Base-by-base conservation (phyloP, 192 early-diverging fungal genomes). In the Entomortierella lignicola region DNA sequence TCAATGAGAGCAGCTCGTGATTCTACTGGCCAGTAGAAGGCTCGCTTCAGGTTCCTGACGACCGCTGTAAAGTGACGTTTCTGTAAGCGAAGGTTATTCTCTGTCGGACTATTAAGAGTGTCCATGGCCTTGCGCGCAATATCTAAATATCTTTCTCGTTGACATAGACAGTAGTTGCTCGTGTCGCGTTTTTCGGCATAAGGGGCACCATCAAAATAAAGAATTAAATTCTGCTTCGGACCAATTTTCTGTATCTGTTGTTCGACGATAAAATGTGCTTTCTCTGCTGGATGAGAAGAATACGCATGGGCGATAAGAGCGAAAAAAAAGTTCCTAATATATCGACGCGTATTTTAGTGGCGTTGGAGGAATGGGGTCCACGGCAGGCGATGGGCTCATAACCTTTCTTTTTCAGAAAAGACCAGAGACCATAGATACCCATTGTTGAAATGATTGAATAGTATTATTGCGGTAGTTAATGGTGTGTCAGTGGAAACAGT, bases 341-440 rank as follows among this genome's bases (percentile, higher is more conserved):
- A 34, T 37, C 8, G 20, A 57, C 20, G 10, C 32, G 52, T 37
- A 17, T 2, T 34, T 21, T 31, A 5, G 30, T 2, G 26, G 17
- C 4, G 41, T 6, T 23, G 42, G 17, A 32, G 2, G 41, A 8
- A 41, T 10, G 42, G 37, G 59, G 44, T 43, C 11, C 6, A 57
- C 34, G 23, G 27, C 31, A 7, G 32, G 34, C 17, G 20, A 37
- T 18, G 32, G 55, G 55, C 23, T 26, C 42, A 26, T 60, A 44
- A 10, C 59, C 29, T 27, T 60, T 60, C 29, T 57, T 32, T 3
- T 1, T 32, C 1, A 57, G 55, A 57, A 57, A 57, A 37, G 55
- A 31, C 55, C 55, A 54, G 6, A 54, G 52, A 15, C 34, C 56
- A 13, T 20, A 17, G 34, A 37, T 5, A 31, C 30, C 30, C 34